phyloP scores from a whole-genome alignment of 139 green algal genomes.

The Diplosphaera chodatii region DNA sequence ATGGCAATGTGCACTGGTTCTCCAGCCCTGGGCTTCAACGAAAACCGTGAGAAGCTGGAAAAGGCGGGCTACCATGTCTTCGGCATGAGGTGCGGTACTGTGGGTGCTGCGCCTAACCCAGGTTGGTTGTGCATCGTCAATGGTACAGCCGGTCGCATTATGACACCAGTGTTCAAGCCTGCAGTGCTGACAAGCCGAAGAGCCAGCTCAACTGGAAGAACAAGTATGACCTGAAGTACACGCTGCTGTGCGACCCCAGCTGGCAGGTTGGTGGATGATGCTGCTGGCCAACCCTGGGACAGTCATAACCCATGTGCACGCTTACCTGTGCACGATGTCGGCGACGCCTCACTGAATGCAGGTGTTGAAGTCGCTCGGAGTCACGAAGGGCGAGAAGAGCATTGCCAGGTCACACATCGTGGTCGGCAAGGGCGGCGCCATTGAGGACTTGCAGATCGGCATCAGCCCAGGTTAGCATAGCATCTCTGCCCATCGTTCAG shows the following conservation, averaged over 20 bases:
- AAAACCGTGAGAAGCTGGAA: slow-evolving; percentile 15
- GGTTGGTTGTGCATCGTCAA: too few species aligned
- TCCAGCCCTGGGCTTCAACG: slow-evolving; percentile 35
- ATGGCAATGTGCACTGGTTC: too few species aligned
- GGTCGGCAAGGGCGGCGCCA: neutral
- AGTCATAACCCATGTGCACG: too few species aligned
- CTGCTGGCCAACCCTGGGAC: too few species aligned
- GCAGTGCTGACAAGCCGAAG: slow-evolving; percentile 40
- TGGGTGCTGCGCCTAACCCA: too few species aligned
- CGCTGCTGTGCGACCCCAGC: slow-evolving; percentile 32
- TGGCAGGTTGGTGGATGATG: too few species aligned
- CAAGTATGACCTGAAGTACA: slow-evolving; percentile 32
- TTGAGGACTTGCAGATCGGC: slow-evolving; percentile 11
- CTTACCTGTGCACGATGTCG: too few species aligned
- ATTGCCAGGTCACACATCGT: slow-evolving; percentile 16
- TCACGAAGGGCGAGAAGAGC: slow-evolving; percentile 21
- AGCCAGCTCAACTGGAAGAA: slow-evolving; percentile 34
- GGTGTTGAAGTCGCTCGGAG: slow-evolving; percentile 27
- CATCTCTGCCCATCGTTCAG: too few species aligned
- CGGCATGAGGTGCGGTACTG: slow-evolving; percentile 14
- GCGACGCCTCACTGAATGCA: neutral
- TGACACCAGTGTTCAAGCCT: neutral
- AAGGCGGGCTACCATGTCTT: slow-evolving; percentile 28
- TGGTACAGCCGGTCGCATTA: too few species aligned
- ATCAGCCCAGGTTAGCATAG: slow-evolving; percentile 12